Evolutionary conservation across 1,284 basidiomycete species (phyloP).

Genomic region (Ceratobasidium sp.): DNA sequence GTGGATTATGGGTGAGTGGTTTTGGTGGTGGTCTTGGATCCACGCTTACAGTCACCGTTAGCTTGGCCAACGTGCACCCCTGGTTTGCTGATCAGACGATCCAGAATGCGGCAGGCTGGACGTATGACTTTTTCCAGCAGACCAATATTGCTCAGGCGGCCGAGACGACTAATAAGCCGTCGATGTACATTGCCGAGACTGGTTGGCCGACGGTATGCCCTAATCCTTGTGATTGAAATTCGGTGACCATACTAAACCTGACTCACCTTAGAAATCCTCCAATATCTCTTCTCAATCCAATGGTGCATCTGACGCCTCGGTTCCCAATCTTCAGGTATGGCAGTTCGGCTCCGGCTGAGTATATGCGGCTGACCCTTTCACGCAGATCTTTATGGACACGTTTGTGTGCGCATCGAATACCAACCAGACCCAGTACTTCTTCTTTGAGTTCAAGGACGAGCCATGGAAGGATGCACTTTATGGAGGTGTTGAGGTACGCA

Average conservation of each 20-base stretch:
- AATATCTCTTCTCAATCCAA: conserved; percentile 66
- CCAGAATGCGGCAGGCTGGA: conserved; percentile 77
- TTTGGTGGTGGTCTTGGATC: conserved; percentile 13
- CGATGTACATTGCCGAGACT: conserved; percentile 90
- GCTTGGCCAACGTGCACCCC: conserved; percentile 85
- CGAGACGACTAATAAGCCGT: conserved; percentile 74
- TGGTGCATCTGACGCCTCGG: conserved; percentile 76
- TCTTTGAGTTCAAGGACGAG: conserved; percentile 88
- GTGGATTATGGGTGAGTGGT: conserved; percentile 80
- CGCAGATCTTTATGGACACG: conserved; percentile 79
- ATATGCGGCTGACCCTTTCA: neutral
- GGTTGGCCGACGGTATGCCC: conserved; percentile 87
- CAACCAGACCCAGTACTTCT: conserved; percentile 88
- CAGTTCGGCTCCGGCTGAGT: conserved; percentile 1
- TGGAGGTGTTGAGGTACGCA: conserved; percentile 87
- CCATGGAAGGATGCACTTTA: conserved; percentile 82
- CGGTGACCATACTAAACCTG: neutral
- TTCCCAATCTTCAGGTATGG: conserved; percentile 73
- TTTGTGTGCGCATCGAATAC: conserved; percentile 91
- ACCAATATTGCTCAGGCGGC: conserved; percentile 69
- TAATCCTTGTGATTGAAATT: conserved; percentile 15
- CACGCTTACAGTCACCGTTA: conserved; percentile 14
- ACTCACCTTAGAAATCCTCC: conserved; percentile 66
- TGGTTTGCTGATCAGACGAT: conserved; percentile 75
- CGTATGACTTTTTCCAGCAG: conserved; percentile 68